Evolutionary conservation across 2,329 filamentous ascomycete species (phyloP).

Genomic region (Aspergillus niger): DNA sequence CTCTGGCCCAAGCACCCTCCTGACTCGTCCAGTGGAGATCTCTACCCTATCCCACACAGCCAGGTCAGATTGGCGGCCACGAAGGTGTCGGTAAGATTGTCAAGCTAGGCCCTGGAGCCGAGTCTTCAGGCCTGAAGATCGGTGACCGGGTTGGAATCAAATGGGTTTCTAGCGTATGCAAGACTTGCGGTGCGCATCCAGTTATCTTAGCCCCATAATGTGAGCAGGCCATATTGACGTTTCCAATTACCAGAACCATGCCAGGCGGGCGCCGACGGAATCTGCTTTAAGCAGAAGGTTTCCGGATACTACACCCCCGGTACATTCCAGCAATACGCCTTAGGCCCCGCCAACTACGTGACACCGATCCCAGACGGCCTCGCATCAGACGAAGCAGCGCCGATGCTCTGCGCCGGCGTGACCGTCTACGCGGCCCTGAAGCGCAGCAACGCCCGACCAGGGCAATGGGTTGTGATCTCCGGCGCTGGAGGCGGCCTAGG

Average conservation of each 20-base stretch:
- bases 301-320: constrained; percentile 69
- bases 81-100: constrained; percentile 68
- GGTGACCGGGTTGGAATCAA: constrained; percentile 72
- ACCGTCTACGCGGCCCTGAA: constrained; percentile 68
- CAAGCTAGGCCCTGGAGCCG: constrained; percentile 64
- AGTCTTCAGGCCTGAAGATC: constrained; percentile 60
- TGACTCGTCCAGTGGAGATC: constrained; percentile 50
- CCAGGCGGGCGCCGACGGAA: constrained; percentile 56
- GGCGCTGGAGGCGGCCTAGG: constrained; percentile 67
- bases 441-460: constrained; percentile 60
- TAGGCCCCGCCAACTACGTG: constrained; percentile 67
- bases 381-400: constrained; percentile 62
- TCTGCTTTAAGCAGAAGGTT: constrained; percentile 59
- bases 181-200: constrained; percentile 48
- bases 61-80: constrained; percentile 68
- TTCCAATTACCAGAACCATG: constrained; percentile 46
- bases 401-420: constrained; percentile 68
- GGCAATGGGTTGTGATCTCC: constrained; percentile 62
- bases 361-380: constrained; percentile 68
- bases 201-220: background rate
- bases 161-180: constrained; percentile 63
- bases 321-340: constrained; percentile 71
- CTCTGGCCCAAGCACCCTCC: background rate
- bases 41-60: constrained; percentile 60
- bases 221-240: background rate